Base-by-base conservation (phyloP, 2,329 filamentous ascomycete species). In the Colletotrichum sp. region DNA sequence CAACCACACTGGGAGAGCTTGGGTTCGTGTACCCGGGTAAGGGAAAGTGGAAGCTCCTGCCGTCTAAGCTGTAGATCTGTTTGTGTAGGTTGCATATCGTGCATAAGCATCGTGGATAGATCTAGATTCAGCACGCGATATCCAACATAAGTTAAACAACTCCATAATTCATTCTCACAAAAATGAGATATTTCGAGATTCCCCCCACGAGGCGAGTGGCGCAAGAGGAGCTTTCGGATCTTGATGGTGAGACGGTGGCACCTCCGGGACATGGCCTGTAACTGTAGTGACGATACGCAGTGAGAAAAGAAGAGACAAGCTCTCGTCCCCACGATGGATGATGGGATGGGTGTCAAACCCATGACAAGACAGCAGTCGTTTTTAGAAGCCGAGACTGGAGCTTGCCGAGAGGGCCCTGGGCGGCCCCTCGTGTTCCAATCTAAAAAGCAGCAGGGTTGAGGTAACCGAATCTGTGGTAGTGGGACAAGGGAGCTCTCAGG, bases 1-100 rank as follows among this genome's bases (percentile, higher is more conserved):
- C 95, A 12, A 93, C 84, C 81, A 92, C 87, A 4, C 82, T 97
- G 26, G 89, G 91, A 77, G 76, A 78, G 64, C 43, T 78, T 58
- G 76, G 76, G 12, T 78, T 73, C 18, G 75, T 73, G 21, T 78
- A 77, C 43, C 76, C 76, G 4, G 76, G 76, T 3, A 65, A 74
- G 36, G 74, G 71, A 7, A 69, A 75, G 32, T 75, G 69, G 69
- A 52, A 10, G 64, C 43, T 73, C 8, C 4, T 48, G 13, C 61
- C 56, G 6, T 32, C 63, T 8, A 69, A 75, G 43, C 43, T 73
- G 43, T 69, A 67, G 62, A n/a, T 18, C 14, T 9, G 24, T 26
- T 14, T 24, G 36, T n/a, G 43, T 21, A 18, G 18, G 18, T 26
- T 61, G 3, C 30, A 32, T 2, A 26, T 26, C 13, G 34, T 43